A percentile compares a stretch with the other conserved stretches of the same genome.
Conservation (phyloP, 1,139 yeast genomes). For the Nematodospora anomalae region DNA sequence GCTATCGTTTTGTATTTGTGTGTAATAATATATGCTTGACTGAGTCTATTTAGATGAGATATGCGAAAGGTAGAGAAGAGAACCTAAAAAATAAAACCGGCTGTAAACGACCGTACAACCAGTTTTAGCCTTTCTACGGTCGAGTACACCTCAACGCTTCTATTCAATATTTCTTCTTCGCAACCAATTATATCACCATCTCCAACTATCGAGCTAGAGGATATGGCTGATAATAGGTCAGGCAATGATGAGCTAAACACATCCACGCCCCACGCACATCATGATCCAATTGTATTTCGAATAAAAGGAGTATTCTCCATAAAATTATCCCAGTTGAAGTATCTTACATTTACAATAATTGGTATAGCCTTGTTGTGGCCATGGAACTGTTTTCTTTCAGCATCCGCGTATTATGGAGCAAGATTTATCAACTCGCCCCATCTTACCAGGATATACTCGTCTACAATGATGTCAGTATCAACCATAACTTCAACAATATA, state of each 20-base stretch:
- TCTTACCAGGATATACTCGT: conserved; percentile 64
- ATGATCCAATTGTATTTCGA: conserved; percentile 30
- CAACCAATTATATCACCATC: not conserved
- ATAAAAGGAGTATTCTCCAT: conserved; percentile 19
- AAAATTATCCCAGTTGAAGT: conserved; percentile 45
- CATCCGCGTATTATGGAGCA: conserved; percentile 75
- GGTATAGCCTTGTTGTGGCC: conserved; percentile 92
- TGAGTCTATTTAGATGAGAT: too few species aligned
- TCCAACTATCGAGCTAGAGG: conserved; percentile 17
- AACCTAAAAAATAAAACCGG: too few species aligned
- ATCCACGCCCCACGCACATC: conserved; percentile 1
- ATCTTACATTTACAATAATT: conserved; percentile 62
- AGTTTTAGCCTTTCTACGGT: too few species aligned
- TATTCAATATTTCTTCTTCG: not conserved
- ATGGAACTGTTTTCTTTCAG: conserved; percentile 90
- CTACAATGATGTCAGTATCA: conserved; percentile 88
- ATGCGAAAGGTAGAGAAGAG: too few species aligned
- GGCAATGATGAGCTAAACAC: conserved; percentile 8
- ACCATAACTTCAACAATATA: conserved; percentile 66
- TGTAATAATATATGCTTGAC: too few species aligned
- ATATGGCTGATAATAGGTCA: conserved; percentile 20
- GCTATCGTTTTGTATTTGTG: too few species aligned
- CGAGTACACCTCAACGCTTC: too few species aligned
- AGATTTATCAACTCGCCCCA: conserved; percentile 56
- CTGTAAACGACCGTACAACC: too few species aligned